Base-by-base conservation (phyloP, 371 early-diverging fungal genomes). In the Lichtheimia ornata region DNA sequence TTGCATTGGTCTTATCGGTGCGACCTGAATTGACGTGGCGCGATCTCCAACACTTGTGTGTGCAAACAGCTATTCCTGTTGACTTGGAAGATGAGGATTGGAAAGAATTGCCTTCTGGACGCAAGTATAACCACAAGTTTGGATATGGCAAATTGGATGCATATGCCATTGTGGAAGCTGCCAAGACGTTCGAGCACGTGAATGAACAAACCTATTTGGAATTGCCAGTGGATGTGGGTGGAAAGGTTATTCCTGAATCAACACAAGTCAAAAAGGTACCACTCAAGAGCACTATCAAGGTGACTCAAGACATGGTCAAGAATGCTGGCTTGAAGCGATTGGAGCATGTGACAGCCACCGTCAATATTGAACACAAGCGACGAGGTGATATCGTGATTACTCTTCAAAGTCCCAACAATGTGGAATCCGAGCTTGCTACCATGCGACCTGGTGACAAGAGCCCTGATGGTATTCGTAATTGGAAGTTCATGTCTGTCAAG, bases 401-500 rank as follows among this genome's bases (percentile, higher is more conserved):
- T 55, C 74, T 98, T 43, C 81, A 76, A 17, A 90, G 91, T 40
- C 98, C 98, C 0, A 56, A 74, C 18, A 74, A 81, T 2, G 72
- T 91, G 14, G 77, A 76, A 24, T 90, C 92, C 14, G 67, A 86
- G 50, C 70, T 98, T 50, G 92, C 88, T 0, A 83, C 87, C 0
- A 62, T 78, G 30, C 73, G 99, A 13, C 79, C 67, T 11, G 61
- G 61, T 25, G 99, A 98, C 67, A 65, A 54, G 18, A 81, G 83
- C 70, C 59, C 63, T 5, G 70, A 68, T n/a, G 99, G 99, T 7
- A 91, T 94, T 44, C n/a, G 44, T 15, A 82, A 91, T 63, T 97
- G 98, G 97, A 95, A 92, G n/a, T 92, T 97, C 57, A 95, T 95
- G 94, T 86, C 85, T 42, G 95, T 97, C 35, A 94, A 91, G 76